Conservation (phyloP, 164 flowering plant species). For the Dillenia turbinata region DNA sequence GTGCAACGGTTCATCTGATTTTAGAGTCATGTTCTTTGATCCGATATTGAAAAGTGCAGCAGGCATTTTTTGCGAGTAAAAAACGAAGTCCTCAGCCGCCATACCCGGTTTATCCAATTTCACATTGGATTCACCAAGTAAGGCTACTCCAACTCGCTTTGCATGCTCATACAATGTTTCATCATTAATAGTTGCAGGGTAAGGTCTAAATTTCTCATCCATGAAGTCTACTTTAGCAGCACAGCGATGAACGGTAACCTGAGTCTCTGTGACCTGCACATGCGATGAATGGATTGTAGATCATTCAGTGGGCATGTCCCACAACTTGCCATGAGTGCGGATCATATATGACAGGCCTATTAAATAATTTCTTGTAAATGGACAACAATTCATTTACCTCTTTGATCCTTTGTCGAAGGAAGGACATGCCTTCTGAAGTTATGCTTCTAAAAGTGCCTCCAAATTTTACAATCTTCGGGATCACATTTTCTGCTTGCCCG, state of each 20-base stretch:
- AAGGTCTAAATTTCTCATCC: conserved; percentile 37
- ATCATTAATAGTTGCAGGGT: conserved; percentile 58
- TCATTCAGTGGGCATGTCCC: no score
- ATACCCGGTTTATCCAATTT: conserved; percentile 26
- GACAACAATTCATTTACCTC: conserved; percentile 38
- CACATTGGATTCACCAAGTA: conserved; percentile 52
- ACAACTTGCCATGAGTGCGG: no score
- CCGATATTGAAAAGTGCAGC: conserved; percentile 55
- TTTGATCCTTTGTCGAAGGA: conserved; percentile 47
- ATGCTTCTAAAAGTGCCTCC: conserved; percentile 74
- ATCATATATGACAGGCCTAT: no score
- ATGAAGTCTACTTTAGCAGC: conserved; percentile 54
- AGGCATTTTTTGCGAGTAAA: conserved; percentile 46
- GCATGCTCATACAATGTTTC: conserved; percentile 52
- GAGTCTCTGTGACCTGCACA: conserved; percentile 57
- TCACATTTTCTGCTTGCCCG: conserved; percentile 53
- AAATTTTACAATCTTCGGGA: conserved; percentile 51
- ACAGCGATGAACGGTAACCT: conserved; percentile 57
- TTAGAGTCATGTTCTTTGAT: conserved; percentile 32
- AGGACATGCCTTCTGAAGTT: conserved; percentile 40
- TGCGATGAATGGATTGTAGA: background rate
- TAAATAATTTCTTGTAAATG: background rate
- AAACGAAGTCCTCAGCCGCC: conserved; percentile 78
- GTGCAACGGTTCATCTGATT: conserved; percentile 30
- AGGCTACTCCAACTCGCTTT: conserved; percentile 37